Evolutionary conservation across 2,329 filamentous ascomycete genomes (phyloP).

Genomic region (Sarocladium kiliense): DNA sequence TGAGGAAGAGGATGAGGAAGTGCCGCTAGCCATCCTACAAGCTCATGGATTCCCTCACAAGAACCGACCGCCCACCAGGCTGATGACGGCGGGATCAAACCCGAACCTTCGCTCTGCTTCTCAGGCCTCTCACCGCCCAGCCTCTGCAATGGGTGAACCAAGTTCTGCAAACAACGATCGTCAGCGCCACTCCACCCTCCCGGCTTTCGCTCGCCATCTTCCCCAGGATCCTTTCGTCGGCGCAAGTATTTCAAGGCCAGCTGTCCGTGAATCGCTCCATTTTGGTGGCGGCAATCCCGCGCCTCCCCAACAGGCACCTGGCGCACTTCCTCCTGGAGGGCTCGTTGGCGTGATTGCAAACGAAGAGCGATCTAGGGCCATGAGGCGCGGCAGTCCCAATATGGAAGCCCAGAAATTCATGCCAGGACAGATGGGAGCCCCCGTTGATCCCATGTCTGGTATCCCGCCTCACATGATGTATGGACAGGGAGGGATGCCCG

Average conservation of each 20-base stretch:
- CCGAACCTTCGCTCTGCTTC: constrained; percentile 61
- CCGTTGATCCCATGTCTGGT: constrained; percentile 43
- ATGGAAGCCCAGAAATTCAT: constrained; percentile 44
- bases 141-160: constrained; percentile 53
- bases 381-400: constrained; percentile 74
- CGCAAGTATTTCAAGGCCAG: constrained; percentile 66
- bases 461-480: constrained; percentile 43
- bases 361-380: constrained; percentile 73
- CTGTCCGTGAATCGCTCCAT: constrained; percentile 69
- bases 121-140: constrained; percentile 42
- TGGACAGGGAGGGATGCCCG: constrained; percentile 19
- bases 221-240: constrained; percentile 83
- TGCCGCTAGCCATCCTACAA: constrained; percentile 79
- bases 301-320: constrained; percentile 27
- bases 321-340: constrained; percentile 61
- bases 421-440: constrained; percentile 17
- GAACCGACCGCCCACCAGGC: constrained; percentile 65
- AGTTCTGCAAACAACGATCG: constrained; percentile 19
- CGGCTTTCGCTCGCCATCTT: constrained; percentile 76
- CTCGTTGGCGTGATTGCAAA: constrained; percentile 83
- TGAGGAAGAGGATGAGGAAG: constrained; percentile 86
- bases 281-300: constrained; percentile 53
- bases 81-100: constrained; percentile 61
- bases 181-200: constrained; percentile 47
- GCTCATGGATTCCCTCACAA: constrained; percentile 84